Conservation (phyloP, 306 rosid genomes). For the Quercus suber region DNA sequence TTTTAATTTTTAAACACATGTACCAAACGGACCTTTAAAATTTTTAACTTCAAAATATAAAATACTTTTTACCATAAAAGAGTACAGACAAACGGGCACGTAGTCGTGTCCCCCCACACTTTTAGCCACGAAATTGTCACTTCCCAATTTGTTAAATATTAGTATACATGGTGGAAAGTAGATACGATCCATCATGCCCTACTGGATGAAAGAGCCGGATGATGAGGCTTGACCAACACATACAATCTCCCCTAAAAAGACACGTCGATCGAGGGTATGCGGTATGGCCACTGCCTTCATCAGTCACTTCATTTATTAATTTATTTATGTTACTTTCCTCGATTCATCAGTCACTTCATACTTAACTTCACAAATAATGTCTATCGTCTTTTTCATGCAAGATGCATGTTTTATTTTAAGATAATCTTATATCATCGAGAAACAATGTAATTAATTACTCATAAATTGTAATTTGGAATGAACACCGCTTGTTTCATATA, state of each 20-base stretch:
- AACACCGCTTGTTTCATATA: no score
- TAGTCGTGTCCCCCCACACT: neutral
- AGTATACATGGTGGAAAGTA: no score
- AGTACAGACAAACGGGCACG: no score
- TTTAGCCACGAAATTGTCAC: neutral
- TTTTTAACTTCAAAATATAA: no score
- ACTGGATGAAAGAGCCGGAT: neutral
- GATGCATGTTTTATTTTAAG: no score
- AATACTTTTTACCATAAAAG: accelerated
- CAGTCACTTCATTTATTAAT: neutral
- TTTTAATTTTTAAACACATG: no score
- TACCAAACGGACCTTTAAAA: no score
- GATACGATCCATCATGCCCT: neutral
- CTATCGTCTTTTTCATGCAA: no score
- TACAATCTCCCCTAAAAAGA: neutral
- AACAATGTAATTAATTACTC: no score
- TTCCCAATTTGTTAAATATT: neutral
- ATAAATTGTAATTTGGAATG: no score
- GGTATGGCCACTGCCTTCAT: neutral
- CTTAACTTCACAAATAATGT: neutral
- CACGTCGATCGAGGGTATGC: neutral
- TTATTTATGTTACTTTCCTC: neutral
- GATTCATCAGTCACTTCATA: neutral
- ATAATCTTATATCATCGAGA: no score
- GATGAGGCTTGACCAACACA: neutral